These are phyloP conservation scores for Bothriochloa decipiens DNA, from an alignment of 176 grass and related monocot genomes.

Conservation along the genomic window DNA sequence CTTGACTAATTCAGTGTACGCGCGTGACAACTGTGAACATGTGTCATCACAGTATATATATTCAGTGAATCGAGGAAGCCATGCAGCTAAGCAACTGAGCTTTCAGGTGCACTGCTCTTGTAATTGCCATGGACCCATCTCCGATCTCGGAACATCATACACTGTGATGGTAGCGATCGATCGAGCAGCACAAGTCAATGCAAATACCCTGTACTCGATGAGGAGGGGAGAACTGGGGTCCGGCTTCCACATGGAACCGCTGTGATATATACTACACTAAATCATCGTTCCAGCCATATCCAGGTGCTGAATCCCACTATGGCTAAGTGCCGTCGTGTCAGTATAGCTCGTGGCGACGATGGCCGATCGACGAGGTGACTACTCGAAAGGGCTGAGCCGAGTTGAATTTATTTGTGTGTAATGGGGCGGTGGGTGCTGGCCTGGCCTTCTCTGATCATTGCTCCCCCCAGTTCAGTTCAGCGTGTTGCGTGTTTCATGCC, in stretches of 20 bases:
- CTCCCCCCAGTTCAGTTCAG: not conserved
- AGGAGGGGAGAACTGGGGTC: not conserved
- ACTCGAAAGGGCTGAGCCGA: not conserved
- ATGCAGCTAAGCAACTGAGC: not conserved
- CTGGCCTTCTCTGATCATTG: not conserved
- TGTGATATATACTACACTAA: not conserved
- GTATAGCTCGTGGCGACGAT: not conserved
- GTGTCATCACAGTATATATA: no score
- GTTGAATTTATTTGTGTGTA: not conserved
- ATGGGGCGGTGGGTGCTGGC: not conserved
- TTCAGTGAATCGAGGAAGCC: not conserved
- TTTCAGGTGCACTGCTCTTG: not conserved
- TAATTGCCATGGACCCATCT: not conserved
- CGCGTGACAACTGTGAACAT: no score
- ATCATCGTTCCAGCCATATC: not conserved
- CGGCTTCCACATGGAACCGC: not conserved
- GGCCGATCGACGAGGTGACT: not conserved
- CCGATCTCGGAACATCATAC: not conserved
- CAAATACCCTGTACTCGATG: constrained; percentile 23
- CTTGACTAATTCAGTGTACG: not conserved
- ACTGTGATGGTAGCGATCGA: constrained; percentile 1
- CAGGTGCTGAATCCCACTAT: constrained; percentile 10
- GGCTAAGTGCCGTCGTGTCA: not conserved
- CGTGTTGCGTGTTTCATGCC: constrained; percentile 1
- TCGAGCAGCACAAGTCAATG: not conserved